Conservation (phyloP, 805 yeast species). For the Lachancea nothofagi region DNA sequence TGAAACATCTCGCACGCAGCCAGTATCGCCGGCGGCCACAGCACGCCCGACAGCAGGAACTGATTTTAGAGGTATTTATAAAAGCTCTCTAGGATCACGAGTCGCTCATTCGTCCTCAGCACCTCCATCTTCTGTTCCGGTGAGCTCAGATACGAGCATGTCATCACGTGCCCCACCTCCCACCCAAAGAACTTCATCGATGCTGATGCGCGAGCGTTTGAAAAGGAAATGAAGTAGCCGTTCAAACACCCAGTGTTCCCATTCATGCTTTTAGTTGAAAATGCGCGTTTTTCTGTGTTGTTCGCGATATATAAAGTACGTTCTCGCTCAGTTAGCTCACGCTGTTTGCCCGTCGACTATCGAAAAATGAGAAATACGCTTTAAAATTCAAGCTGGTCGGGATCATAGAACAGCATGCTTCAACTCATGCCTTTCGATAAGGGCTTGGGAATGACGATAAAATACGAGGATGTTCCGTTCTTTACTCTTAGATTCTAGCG, state of each 20-base stretch:
- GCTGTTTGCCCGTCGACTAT: no score
- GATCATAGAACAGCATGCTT: no score
- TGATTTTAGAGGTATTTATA: conserved; percentile 8
- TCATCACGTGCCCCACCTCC: conserved; percentile 2
- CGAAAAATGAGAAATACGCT: no score
- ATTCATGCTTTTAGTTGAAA: conserved; percentile 76
- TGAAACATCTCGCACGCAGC: background rate
- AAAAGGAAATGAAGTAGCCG: conserved; percentile 18
- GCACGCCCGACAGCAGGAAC: conserved; percentile 6
- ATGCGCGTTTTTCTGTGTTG: no score
- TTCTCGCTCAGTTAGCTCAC: no score
- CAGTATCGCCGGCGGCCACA: background rate
- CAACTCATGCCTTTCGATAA: no score
- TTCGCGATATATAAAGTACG: no score
- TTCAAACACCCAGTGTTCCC: conserved; percentile 24
- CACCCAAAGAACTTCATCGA: conserved; percentile 17
- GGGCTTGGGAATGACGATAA: no score
- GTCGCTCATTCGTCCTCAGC: background rate
- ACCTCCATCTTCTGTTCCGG: background rate
- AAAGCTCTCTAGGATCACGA: background rate
- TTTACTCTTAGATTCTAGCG: no score
- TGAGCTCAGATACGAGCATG: background rate
- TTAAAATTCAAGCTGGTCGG: no score
- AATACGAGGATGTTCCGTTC: no score
- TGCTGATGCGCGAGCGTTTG: conserved; percentile 30